Evolutionary conservation across 352 stramenopile species (phyloP), one percentile per base, ranked within the genome.

Genomic region (Phytophthora fragariae): DNA sequence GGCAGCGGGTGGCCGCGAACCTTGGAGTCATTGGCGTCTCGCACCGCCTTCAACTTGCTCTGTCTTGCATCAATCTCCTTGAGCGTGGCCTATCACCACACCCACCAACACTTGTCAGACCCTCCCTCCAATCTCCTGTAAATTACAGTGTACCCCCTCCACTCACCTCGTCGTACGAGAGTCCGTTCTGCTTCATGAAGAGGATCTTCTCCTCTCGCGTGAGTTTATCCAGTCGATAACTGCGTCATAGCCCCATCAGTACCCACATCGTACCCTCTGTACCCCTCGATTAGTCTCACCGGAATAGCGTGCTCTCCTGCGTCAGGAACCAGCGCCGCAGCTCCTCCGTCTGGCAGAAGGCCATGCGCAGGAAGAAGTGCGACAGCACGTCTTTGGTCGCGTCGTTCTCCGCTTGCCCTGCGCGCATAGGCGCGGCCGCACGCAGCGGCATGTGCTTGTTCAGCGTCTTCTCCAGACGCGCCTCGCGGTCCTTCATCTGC

Each of bases 311-410:
- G 65, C 89, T 96, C 79, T 99, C 95, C 68, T 99, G 96, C 5
- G 88, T 88, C 15, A 99, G 80, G 77, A 99, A 99, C 98, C 98
- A 99, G 50, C 97, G 93, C 31, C 98, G 89, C 24, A 99, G 82
- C 79, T 99, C 98, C 66, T 99, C 98, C 4, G 92, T 98, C 62
- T 98, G 94, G 76, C 97, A 99, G 81, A 99, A 99, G 7, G 97
- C 97, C 68, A 99, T 95, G 31, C 98, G 90, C 63, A 99, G 76
- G 54, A 99, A 99, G 77, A 99, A 99, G 76, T 99, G 98, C 39
- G 97, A 99, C 17, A 99, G 80, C 65, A 95, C 89, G 77, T 99
- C 90, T 79, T 98, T 98, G 49, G 87, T 70, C 21, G 86, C 68
- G 60, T 97, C 84, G 21, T 82, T 73, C 54, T 95, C 85, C 7